Evolutionary conservation across 1,139 yeast genomes (phyloP).

Genomic region (Suhomyces panamericanus): DNA sequence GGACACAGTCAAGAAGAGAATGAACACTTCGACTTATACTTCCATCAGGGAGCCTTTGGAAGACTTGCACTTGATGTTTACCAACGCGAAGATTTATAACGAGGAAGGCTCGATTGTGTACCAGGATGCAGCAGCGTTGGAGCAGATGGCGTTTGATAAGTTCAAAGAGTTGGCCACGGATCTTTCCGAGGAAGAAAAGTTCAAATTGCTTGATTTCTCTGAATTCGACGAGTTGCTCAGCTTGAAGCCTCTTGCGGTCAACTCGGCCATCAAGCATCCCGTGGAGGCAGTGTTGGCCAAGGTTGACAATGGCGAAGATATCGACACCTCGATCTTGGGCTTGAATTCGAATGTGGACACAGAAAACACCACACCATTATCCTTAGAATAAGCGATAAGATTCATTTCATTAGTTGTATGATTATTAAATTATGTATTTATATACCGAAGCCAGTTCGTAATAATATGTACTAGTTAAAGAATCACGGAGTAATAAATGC

Average conservation of each 20-base stretch:
- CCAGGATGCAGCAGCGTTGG: slow-evolving; percentile 71
- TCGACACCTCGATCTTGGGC: slow-evolving; percentile 24
- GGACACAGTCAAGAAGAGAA: slow-evolving; percentile 62
- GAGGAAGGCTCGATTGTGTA: slow-evolving; percentile 86
- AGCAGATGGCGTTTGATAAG: slow-evolving; percentile 44
- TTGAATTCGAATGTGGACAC: slow-evolving; percentile 14
- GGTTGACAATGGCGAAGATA: slow-evolving; percentile 24
- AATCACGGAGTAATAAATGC: too few species aligned
- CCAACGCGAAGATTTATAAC: slow-evolving; percentile 83
- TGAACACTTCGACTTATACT: slow-evolving; percentile 53
- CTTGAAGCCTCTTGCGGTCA: slow-evolving; percentile 39
- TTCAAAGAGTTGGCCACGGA: slow-evolving; percentile 29
- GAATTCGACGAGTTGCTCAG: slow-evolving; percentile 51
- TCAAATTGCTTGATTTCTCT: slow-evolving; percentile 42
- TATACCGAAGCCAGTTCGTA: background rate
- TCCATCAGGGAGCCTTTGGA: slow-evolving; percentile 61
- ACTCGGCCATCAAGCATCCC: slow-evolving; percentile 29
- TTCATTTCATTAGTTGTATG: slow-evolving; percentile 4
- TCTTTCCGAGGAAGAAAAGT: slow-evolving; percentile 28
- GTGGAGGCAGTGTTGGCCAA: slow-evolving; percentile 22
- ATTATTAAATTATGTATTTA: slow-evolving; percentile 1
- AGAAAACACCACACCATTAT: slow-evolving; percentile 13
- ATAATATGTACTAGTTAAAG: background rate
- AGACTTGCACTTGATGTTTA: slow-evolving; percentile 75
- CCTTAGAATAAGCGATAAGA: slow-evolving; percentile 5